Evolutionary conservation across 1,139 yeast genomes (phyloP), one percentile per base, ranked within the genome.

Genomic region (Kurtzmaniella quercitrusa): DNA sequence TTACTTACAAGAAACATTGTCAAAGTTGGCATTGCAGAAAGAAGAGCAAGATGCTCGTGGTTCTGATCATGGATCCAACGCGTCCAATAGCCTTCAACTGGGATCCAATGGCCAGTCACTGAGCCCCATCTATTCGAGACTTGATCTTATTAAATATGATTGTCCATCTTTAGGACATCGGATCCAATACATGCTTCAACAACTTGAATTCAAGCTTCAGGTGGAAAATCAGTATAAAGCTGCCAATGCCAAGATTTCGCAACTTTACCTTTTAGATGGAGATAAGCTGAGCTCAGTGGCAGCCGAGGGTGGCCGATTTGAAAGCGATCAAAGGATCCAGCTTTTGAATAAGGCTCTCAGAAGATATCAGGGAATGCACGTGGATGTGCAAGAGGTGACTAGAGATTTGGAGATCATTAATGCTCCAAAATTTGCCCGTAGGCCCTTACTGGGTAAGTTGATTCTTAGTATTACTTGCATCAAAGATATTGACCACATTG

Each of bases 91-190:
- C n/a, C 30, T 26, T 9, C 28, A 42, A 41, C 28, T 20, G 44
- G n/a, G 38, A 8, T 17, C 21, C 21, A 32, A 40, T n/a, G 42
- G 39, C 40, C 18, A 52, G 15, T 23, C 52, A 44, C 48, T 55
- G 12, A 60, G 65, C 39, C 82, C 82, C 1, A 55, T 69, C 12
- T 80, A 77, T 55, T 78, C 91, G 0, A 71, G 88, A 32, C 68
- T 91, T 53, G 98, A 93, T 60, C 70, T 93, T 47, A 77, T 88
- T 60, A 89, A 89, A 55, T 89, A 88, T 59, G 97, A 93, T 55
- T 88, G 96, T 53, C 96, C 97, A 1, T 87, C 95, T 1, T 69
- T 93, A 53, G 96, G 97, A n/a, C 96, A 93, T 55, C 80, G 94
- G 50, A 93, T 93, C 55, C 96, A 88, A 62, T 84, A 87, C 55